Base-by-base conservation (phyloP, 345 rosid genomes). In the Hibiscus syriacus region DNA sequence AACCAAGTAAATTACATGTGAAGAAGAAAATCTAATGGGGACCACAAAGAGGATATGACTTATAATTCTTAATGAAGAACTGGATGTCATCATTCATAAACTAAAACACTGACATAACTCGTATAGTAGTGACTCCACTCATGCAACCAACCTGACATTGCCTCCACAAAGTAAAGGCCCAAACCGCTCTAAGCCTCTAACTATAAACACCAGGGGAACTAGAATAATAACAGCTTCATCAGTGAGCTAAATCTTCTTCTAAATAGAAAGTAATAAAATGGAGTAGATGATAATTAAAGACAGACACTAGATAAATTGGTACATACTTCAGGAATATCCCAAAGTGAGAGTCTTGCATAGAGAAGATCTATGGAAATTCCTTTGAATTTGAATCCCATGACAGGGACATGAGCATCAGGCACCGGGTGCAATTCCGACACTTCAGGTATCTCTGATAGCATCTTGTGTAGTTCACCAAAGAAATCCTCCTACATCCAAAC, bases 401-500 rank as follows among this genome's bases (percentile, higher is more conserved):
- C 87, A 17, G 98, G 98, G 73, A 94, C 99, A 79, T 91, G 88
- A 72, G 99, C 98, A 81, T 94, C 99, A 70, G 98, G 99, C 55
- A 94, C 98, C 45, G 99, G 96, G 70, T 86, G 99, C 80, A 94
- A 80, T 74, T 94, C 99, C 16, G 96, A 75, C 41, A 91, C 99
- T 84, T 94, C 98, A 71, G 92, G 89, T 93, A 85, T 83, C 82
- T 87, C 97, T 19, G 86, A 81, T 60, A 91, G 82, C 95, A 94
- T 87, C 69, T 79, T 87, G 20, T 79, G 73, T 25, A 94, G 79
- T 76, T 89, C 99, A 50, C 98, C 97, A 69, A 94, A 94, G 74
- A 94, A 94, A 77, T 84, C 99, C 79, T 87, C 96, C 98, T 94
- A 83, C 73, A 77, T 58, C 56, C 59, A 76, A 49, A 45, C 36